A percentile compares a stretch with the other conserved stretches of the same genome.
Evolutionary conservation across 768 basidiomycete species (phyloP).

Genomic region (Dioszegia crocea): DNA sequence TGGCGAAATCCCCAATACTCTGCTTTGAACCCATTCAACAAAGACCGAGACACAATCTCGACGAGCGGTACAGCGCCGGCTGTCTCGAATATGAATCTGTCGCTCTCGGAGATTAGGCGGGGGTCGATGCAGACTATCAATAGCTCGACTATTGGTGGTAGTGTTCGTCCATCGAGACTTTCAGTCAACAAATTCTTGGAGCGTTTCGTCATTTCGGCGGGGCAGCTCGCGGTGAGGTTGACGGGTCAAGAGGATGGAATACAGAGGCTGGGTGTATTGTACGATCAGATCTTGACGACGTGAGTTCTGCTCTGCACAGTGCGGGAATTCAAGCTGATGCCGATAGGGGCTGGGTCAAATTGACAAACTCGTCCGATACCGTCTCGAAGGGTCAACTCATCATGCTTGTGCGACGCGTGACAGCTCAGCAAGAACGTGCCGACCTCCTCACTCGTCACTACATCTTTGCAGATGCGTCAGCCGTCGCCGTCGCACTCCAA

Average conservation of each 20-base stretch:
- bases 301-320: slow-evolving; percentile 20
- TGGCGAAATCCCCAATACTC: slow-evolving; percentile 39
- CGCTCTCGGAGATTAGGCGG: slow-evolving; percentile 28
- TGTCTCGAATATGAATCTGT: slow-evolving; percentile 8
- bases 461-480: slow-evolving; percentile 46
- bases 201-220: slow-evolving; percentile 37
- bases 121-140: slow-evolving; percentile 31
- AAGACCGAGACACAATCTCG: background rate
- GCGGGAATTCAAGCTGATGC: slow-evolving; percentile 11
- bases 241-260: slow-evolving; percentile 40
- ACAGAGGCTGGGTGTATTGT: slow-evolving; percentile 45
- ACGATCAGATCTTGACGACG: slow-evolving; percentile 51
- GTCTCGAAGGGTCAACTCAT: slow-evolving; percentile 50
- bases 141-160: slow-evolving; percentile 22
- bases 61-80: background rate
- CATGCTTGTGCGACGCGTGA: slow-evolving; percentile 46
- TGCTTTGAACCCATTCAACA: slow-evolving; percentile 2
- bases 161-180: slow-evolving; percentile 11
- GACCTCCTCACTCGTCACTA: slow-evolving; percentile 43
- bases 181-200: slow-evolving; percentile 46
- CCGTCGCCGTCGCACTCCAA: slow-evolving; percentile 43
- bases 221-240: slow-evolving; percentile 35
- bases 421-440: slow-evolving; percentile 32
- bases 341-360: slow-evolving; percentile 40
- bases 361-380: slow-evolving; percentile 36